Percentiles rank a stretch among this genome's conserved stretches.
phyloP scores from a whole-genome alignment of 306 rosid genomes.

The Medicago lupulina region DNA sequence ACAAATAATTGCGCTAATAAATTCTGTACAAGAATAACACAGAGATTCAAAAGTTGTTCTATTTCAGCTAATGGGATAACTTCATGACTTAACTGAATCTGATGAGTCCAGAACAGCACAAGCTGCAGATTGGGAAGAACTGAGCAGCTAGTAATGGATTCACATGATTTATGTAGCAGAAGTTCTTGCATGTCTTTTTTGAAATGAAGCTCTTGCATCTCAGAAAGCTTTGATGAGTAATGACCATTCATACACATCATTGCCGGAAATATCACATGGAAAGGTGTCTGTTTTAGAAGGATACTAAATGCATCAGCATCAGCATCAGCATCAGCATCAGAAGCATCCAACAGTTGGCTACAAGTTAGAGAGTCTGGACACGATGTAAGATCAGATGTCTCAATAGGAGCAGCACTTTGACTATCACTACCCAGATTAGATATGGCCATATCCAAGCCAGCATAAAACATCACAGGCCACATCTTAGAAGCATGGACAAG shows the following conservation, averaged over 20 bases:
- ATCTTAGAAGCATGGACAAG: slow-evolving; percentile 60
- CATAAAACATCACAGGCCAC: slow-evolving; percentile 61
- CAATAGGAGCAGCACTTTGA: slow-evolving; percentile 34
- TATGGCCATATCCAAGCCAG: slow-evolving; percentile 65
- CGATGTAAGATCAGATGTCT: slow-evolving; percentile 35
- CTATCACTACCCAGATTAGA: slow-evolving; percentile 45
- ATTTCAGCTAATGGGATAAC: slow-evolving; percentile 52
- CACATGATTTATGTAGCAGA: slow-evolving; percentile 66
- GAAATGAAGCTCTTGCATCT: slow-evolving; percentile 55
- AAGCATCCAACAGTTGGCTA: slow-evolving; percentile 45
- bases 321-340: slow-evolving; percentile 37
- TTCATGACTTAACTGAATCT: slow-evolving; percentile 56
- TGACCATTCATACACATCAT: slow-evolving; percentile 62
- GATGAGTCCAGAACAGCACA: slow-evolving; percentile 77
- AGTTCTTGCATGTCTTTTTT: slow-evolving; percentile 48
- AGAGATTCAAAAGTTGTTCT: slow-evolving; percentile 60
- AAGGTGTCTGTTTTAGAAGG: slow-evolving; percentile 72
- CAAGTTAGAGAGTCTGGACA: slow-evolving; percentile 37
- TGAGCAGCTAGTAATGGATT: slow-evolving; percentile 44
- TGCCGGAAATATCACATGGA: slow-evolving; percentile 79
- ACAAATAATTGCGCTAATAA: slow-evolving; percentile 55
- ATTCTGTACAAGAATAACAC: slow-evolving; percentile 57
- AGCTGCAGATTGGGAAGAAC: slow-evolving; percentile 60
- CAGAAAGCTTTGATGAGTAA: slow-evolving; percentile 47
- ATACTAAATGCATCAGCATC: slow-evolving; percentile 65